Evolutionary conservation across 2,329 filamentous ascomycete genomes (phyloP).

Genomic region (Bisporella sp.): DNA sequence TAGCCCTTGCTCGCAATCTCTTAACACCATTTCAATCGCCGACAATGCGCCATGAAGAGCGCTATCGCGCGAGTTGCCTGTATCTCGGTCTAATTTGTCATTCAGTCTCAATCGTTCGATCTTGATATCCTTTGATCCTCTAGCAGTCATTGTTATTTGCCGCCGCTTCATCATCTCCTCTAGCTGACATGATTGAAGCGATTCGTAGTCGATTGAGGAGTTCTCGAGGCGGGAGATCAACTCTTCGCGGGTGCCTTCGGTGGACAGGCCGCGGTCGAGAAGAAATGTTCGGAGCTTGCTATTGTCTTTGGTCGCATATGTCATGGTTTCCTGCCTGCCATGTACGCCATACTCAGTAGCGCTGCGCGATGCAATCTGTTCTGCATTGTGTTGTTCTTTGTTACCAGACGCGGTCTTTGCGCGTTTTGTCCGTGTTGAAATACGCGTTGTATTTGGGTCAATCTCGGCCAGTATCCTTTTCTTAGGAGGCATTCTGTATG

Average conservation of each 20-base stretch:
- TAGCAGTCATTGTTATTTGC: background rate
- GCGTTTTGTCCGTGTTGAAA: too few relatives aligned
- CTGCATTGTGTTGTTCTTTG: too few relatives aligned
- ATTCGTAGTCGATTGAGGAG: constrained; percentile 10
- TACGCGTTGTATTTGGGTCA: too few relatives aligned
- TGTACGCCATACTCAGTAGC: too few relatives aligned
- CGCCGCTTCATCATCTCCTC: constrained; percentile 10
- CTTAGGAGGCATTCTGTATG: too few relatives aligned
- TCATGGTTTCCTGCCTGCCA: background rate
- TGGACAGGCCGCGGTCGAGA: constrained; percentile 5
- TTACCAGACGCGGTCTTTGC: too few relatives aligned
- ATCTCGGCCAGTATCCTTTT: too few relatives aligned
- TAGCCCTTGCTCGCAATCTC: background rate
- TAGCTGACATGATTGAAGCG: constrained; percentile 1
- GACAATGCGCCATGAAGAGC: too few relatives aligned
- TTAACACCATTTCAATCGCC: too few relatives aligned
- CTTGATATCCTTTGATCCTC: constrained; percentile 10
- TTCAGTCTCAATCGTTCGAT: constrained; percentile 9
- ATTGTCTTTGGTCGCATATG: constrained; percentile 14
- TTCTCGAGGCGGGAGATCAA: constrained; percentile 13
- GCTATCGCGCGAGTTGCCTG: background rate
- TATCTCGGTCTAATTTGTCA: constrained; percentile 8
- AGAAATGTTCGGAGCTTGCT: constrained; percentile 13
- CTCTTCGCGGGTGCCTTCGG: constrained; percentile 11
- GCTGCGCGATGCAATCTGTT: too few relatives aligned